Base-by-base conservation (phyloP, 331 rosid genomes). In the Stylosanthes scabra region DNA sequence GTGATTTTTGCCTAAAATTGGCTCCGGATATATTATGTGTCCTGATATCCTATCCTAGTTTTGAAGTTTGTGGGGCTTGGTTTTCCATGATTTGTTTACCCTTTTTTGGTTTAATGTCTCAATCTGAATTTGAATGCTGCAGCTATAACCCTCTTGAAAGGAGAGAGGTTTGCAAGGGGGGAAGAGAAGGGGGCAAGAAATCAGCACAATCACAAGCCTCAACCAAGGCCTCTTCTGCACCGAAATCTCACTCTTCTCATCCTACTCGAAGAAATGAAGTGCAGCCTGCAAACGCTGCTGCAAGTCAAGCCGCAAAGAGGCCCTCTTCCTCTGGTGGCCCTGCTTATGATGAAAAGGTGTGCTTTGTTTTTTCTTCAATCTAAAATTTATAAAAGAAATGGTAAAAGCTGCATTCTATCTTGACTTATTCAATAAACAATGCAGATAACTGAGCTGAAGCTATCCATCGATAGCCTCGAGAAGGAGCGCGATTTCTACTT, bases 401-500 rank as follows among this genome's bases (percentile, higher is more conserved):
- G 11, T 41, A 41, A 41, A 27, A 8, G 25, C 25, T 58, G 7
- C 29, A 5, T 29, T 11, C 2, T 60, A 7, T n/a, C 10, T 34
- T 60, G 28, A 9, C 73, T 76, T 9, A 74, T 28, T 11, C 20
- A 63, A 34, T 60, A 61, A 10, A 63, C 0, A n/a, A 58, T 85
- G 89, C 89, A 94, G 99, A 83, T 94, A 78, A 94, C 99, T 0
- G 96, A 87, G 70, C 71, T 94, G 87, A 95, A 95, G 74, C 72
- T 95, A 15, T 95, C 99, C 8, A 87, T 95, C 45, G 97, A 91
- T 66, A 90, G 96, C 77, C 99, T 95, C 64, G 99, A 95, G 87
- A 95, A 95, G 87, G 97, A 95, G 68, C 70, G 99, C 39, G 97
- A 95, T 59, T 95, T 90, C 86, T 95, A 95, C 79, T 94, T 94